Evolutionary conservation across 148 eudicot species (phyloP).

Genomic region (Camellia granthamiana): DNA sequence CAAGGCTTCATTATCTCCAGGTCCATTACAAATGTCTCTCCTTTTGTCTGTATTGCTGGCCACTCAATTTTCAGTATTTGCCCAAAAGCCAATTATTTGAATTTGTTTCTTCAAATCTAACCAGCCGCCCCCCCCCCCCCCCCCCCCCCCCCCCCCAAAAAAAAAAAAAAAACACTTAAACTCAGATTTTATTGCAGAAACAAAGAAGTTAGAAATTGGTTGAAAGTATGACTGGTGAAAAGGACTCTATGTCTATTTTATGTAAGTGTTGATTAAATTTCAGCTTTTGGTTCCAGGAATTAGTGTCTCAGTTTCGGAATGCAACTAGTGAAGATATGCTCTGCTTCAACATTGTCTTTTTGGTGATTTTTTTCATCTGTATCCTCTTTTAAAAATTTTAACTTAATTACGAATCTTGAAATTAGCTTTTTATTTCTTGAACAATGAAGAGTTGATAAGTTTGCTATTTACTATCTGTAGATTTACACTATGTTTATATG

Average conservation of each 20-base stretch:
- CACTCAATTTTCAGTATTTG: no score
- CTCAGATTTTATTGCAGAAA: no score
- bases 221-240: not conserved
- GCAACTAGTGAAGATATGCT: conserved; percentile 36
- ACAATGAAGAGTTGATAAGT: not conserved
- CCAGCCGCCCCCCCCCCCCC: no score
- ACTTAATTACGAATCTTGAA: not conserved
- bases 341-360: not conserved
- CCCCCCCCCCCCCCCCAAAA: no score
- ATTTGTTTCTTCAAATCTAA: no score
- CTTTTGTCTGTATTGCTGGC: no score
- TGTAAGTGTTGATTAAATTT: not conserved
- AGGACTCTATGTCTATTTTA: not conserved
- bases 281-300: conserved; percentile 34
- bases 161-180: no score
- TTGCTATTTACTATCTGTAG: not conserved
- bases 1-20: conserved; percentile 74
- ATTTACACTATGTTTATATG: not conserved
- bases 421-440: not conserved
- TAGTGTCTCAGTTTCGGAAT: conserved; percentile 70
- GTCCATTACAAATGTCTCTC: conserved; percentile 15
- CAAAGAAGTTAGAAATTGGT: no score
- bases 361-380: not conserved
- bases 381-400: not conserved
- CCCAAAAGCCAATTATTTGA: no score